phyloP scores from a whole-genome alignment of 2,329 filamentous ascomycete genomes.

The Nannizzia gypsea region DNA sequence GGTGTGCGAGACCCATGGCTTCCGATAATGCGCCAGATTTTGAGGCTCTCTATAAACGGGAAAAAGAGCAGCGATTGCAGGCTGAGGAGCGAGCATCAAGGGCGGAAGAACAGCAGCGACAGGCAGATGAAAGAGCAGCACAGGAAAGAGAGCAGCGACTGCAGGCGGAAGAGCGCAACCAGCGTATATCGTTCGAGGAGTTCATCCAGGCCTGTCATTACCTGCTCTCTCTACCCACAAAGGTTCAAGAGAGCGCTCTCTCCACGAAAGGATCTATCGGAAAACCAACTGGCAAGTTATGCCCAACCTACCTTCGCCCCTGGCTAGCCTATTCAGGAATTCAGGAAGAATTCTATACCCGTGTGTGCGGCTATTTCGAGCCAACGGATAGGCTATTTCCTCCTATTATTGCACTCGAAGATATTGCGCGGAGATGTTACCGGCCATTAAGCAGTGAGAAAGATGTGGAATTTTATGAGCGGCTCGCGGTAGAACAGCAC shows the following conservation, averaged over 20 bases:
- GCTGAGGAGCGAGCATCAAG: background rate
- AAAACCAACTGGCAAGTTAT: constrained; percentile 3
- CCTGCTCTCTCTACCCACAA: background rate
- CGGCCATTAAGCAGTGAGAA: constrained; percentile 17
- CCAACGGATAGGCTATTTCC: background rate
- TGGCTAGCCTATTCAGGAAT: background rate
- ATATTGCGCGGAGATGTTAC: background rate
- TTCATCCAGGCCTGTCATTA: constrained; percentile 1
- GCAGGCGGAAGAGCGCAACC: background rate
- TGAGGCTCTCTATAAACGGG: background rate
- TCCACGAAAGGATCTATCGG: background rate
- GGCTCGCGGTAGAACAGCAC: constrained; percentile 17
- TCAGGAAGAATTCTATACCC: background rate
- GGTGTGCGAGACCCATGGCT: background rate
- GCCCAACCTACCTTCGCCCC: background rate
- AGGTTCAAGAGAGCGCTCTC: background rate
- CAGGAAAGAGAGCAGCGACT: background rate
- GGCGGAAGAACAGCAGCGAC: background rate
- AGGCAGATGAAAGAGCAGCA: background rate
- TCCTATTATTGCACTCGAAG: background rate
- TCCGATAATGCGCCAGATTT: background rate
- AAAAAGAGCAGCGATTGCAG: background rate
- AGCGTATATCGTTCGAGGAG: background rate
- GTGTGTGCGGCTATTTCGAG: background rate
- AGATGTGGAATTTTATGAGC: constrained; percentile 16